Conservation (phyloP, 2,329 filamentous ascomycete species). For the Aspergillus phoenicis region DNA sequence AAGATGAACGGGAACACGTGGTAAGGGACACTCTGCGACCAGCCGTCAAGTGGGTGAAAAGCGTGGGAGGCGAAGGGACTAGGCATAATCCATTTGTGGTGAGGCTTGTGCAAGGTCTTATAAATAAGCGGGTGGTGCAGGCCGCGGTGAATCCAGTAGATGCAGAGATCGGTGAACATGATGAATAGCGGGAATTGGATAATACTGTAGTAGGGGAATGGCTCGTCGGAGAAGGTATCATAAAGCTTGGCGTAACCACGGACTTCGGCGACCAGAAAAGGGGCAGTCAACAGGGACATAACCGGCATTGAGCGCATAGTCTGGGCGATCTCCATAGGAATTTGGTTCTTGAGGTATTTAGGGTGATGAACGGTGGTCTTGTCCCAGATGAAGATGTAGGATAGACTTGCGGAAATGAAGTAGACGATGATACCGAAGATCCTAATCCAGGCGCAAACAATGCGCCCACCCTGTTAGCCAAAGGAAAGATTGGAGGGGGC, state of each 20-base stretch:
- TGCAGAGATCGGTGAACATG: slow-evolving; percentile 82
- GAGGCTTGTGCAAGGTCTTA: slow-evolving; percentile 90
- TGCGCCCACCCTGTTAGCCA: background rate
- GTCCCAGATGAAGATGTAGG: slow-evolving; percentile 88
- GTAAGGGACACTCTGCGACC: slow-evolving; percentile 84
- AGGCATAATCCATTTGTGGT: slow-evolving; percentile 99
- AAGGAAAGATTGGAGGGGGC: background rate
- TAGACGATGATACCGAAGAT: slow-evolving; percentile 83
- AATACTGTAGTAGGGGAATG: slow-evolving; percentile 75
- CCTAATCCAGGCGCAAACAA: slow-evolving; percentile 54
- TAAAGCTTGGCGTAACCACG: slow-evolving; percentile 86
- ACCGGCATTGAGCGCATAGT: slow-evolving; percentile 74
- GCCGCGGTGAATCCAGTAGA: slow-evolving; percentile 89
- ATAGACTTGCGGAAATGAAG: slow-evolving; percentile 79
- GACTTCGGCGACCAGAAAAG: slow-evolving; percentile 80
- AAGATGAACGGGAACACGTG: slow-evolving; percentile 92
- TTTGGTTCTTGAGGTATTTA: slow-evolving; percentile 93
- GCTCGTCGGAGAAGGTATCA: slow-evolving; percentile 73
- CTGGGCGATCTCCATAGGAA: slow-evolving; percentile 81
- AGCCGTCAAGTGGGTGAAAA: slow-evolving; percentile 93
- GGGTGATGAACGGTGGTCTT: slow-evolving; percentile 86
- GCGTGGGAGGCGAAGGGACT: slow-evolving; percentile 90
- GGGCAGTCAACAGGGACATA: slow-evolving; percentile 80
- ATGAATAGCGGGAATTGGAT: slow-evolving; percentile 87
- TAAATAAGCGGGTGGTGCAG: slow-evolving; percentile 81